phyloP scores from a whole-genome alignment of 208 protist species.

The Borovskyia barvae region DNA sequence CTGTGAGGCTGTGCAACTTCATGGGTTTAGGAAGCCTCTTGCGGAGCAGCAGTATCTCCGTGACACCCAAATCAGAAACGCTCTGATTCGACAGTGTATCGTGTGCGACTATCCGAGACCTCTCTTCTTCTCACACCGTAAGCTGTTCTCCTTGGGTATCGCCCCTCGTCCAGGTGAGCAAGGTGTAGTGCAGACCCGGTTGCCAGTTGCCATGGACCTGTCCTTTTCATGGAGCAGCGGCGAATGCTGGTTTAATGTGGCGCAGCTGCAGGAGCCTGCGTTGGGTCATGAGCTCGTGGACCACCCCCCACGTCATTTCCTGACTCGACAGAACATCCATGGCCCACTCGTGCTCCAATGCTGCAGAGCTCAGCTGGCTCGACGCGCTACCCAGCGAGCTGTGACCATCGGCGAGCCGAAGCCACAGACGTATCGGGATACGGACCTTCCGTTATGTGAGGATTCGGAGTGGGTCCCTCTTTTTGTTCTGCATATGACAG shows the following conservation, averaged over 20 bases:
- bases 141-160: conserved; percentile 24
- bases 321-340: conserved; percentile 31
- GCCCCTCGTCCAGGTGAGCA: conserved; percentile 17
- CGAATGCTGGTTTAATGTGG: conserved; percentile 73
- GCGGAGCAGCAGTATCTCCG: neutral
- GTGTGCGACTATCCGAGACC: conserved; percentile 40
- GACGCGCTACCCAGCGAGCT: neutral
- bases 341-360: conserved; percentile 28
- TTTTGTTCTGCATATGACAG: conserved; percentile 6
- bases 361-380: conserved; percentile 44
- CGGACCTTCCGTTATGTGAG: neutral
- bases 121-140: conserved; percentile 30
- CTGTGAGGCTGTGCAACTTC: conserved; percentile 22
- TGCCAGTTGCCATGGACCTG: conserved; percentile 14
- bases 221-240: conserved; percentile 12
- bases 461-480: conserved; percentile 33
- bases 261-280: conserved; percentile 59
- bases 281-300: conserved; percentile 40
- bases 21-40: conserved; percentile 4
- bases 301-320: conserved; percentile 37
- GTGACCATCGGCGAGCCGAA: conserved; percentile 10
- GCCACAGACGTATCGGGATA: neutral
- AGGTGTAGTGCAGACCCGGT: conserved; percentile 15
- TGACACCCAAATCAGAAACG: neutral
- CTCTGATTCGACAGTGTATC: conserved; percentile 33